Base-by-base conservation (phyloP, 2,329 filamentous ascomycete species). In the Geosmithia flava region DNA sequence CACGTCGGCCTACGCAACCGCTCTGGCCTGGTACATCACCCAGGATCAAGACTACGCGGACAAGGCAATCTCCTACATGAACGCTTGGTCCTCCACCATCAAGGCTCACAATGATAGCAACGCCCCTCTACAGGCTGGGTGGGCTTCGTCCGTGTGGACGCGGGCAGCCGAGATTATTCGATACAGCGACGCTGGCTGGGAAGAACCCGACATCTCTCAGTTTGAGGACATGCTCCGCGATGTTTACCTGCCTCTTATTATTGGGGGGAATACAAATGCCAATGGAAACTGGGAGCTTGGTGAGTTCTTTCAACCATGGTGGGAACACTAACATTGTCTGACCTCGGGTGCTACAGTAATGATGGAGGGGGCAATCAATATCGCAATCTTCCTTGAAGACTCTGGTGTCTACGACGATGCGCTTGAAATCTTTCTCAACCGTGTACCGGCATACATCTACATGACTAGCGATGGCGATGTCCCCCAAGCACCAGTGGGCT, bases 181-280 rank as follows among this genome's bases (percentile, higher is more conserved):
- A 20, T 52, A 60, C 48, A 52, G 54, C n/a, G 48, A 52, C 48
- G 58, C 57, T 2, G 53, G 54, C n/a, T 58, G 57, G 58, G 40
- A 42, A 11, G 29, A 37, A 0, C 46, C 23, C n/a, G 51, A 49
- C 39, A 53, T 59, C 16, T 20, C 40, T 3, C 37, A 50, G 13
- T 59, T 59, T 48, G 54, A 52, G 43, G 29, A 17, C 16, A 56
- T 59, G 57, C 41, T 59, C 20, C 43, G 46, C 16, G 49, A 56
- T 20, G 56, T 56, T 5, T 57, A 59, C 49, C 43, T 59, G 42
- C 56, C 56, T 20, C 23, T 53, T 17, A 50, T 54, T 20, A 50
- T 52, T 4, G 49, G 47, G 13, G 55, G 56, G 7, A 27, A 47
- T 13, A 44, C 49, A 7, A 48, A 43, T 23, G 51, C 51, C 48